Percentiles rank a stretch among this genome's conserved stretches.
These are phyloP conservation scores for Salix exigua DNA, from an alignment of 345 rosid species.

Conservation along the genomic window DNA sequence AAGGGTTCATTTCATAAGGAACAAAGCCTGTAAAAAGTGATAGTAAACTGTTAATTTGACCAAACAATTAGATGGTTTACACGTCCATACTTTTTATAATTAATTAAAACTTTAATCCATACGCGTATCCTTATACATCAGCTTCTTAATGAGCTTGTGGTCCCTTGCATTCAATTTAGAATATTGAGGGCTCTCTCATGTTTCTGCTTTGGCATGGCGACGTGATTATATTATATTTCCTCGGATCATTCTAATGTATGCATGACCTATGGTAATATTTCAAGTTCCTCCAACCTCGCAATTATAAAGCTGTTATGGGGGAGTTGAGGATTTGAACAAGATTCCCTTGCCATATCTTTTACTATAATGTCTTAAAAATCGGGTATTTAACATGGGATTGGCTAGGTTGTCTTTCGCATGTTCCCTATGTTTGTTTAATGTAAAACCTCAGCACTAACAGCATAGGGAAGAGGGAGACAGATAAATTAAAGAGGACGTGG, in stretches of 20 bases:
- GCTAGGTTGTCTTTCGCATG: not conserved
- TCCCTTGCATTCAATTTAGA: not conserved
- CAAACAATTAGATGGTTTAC: too few species aligned
- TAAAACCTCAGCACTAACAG: not conserved
- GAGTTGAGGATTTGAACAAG: not conserved
- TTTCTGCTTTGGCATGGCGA: conserved; percentile 1
- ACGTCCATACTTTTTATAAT: too few species aligned
- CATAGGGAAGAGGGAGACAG: not conserved
- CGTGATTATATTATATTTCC: not conserved
- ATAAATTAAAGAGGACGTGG: conserved; percentile 2
- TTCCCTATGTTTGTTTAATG: conserved; percentile 13
- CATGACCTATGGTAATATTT: not conserved
- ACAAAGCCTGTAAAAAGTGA: too few species aligned
- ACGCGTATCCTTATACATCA: not conserved
- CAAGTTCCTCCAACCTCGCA: conserved; percentile 1
- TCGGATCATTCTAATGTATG: not conserved
- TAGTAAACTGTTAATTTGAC: too few species aligned
- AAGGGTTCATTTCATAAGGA: too few species aligned
- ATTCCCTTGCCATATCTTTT: not conserved
- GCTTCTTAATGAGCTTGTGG: not conserved
- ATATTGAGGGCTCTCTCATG: not conserved
- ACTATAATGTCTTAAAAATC: not conserved
- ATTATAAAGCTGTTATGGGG: conserved; percentile 1
- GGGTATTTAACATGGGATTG: not conserved
- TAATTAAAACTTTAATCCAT: too few species aligned